Base-by-base conservation (phyloP, 495 filamentous ascomycete species). In the Emericellopsis terricola region DNA sequence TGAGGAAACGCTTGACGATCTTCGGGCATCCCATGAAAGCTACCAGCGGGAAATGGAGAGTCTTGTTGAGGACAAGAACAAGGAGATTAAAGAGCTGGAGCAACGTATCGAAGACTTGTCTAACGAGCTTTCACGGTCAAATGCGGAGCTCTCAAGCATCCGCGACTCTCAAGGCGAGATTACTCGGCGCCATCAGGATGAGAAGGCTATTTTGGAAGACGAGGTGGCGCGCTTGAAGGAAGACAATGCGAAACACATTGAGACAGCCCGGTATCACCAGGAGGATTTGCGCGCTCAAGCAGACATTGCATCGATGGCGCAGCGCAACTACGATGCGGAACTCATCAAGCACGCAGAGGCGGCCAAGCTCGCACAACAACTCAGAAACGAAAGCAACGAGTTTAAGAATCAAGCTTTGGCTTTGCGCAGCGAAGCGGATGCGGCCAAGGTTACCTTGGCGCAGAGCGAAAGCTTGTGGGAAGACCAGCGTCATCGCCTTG, bases 301-400 rank as follows among this genome's bases (percentile, higher is more conserved):
- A 15, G 76, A 84, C 16, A 99, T 99, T 48, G 80, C 91, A 3
- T 71, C 81, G 35, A 80, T 81, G 47, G 85, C 89, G 5, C 91
- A 96, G 50, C 76, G 91, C 42, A 84, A 87, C 40, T 99, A 99
- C 44, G 91, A 99, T 50, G 71, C 68, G 33, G 91, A 96, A 44
- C 65, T 96, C 1, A 71, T 93, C 44, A 92, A 86, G 52, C 91
- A 99, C 49, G 86, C 84, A 2, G 83, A 93, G 39, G 87, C 91
- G 11, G 81, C 86, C 1, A 82, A 83, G 54, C 64, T 70, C 14
- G 54, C 96, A 16, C 82, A 91, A 38, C 65, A 62, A 27, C 58
- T 91, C 31, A 79, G 91, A 26, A 61, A 56, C 7, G 83, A 96
- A 42, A 65, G 79, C 51, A 84, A 91, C 45, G 62, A 85, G 30